phyloP scores from a whole-genome alignment of 495 filamentous ascomycete species.

The Delitschia confertaspora region DNA sequence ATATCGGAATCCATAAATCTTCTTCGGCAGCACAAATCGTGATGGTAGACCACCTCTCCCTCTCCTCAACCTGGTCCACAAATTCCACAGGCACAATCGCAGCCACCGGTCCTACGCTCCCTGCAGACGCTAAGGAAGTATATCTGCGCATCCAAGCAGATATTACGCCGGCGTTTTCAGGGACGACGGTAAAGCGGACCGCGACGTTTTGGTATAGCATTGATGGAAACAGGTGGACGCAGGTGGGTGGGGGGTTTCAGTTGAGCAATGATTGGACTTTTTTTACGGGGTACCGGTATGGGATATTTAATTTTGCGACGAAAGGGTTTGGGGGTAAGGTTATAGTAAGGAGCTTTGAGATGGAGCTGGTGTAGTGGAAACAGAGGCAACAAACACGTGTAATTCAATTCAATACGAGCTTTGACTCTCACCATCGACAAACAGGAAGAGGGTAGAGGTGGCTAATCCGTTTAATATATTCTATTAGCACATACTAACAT shows the following conservation, averaged over 20 bases:
- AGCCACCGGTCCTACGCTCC: constrained; percentile 20
- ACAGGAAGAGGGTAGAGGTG: no score
- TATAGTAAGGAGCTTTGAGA: constrained; percentile 31
- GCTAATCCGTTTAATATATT: no score
- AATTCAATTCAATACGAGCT: no score
- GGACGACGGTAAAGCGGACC: constrained; percentile 19
- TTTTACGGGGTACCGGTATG: constrained; percentile 51
- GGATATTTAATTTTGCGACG: constrained; percentile 51
- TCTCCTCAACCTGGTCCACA: constrained; percentile 37
- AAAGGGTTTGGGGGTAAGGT: constrained; percentile 43
- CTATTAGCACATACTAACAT: no score
- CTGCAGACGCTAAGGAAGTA: constrained; percentile 22
- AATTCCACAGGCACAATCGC: constrained; percentile 35
- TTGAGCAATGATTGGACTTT: constrained; percentile 43
- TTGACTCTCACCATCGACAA: no score
- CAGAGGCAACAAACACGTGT: no score
- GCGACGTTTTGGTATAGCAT: constrained; percentile 45
- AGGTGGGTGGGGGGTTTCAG: constrained; percentile 36
- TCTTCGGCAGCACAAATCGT: constrained; percentile 24
- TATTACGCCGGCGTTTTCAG: constrained; percentile 33
- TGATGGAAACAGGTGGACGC: constrained; percentile 40
- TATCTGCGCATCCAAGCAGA: constrained; percentile 41
- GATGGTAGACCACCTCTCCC: constrained; percentile 28
- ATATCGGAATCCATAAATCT: constrained; percentile 40
- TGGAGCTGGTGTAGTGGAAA: constrained; percentile 7